phyloP scores from a whole-genome alignment of 257 asterid genomes.

The Orobanche coerulescens region DNA sequence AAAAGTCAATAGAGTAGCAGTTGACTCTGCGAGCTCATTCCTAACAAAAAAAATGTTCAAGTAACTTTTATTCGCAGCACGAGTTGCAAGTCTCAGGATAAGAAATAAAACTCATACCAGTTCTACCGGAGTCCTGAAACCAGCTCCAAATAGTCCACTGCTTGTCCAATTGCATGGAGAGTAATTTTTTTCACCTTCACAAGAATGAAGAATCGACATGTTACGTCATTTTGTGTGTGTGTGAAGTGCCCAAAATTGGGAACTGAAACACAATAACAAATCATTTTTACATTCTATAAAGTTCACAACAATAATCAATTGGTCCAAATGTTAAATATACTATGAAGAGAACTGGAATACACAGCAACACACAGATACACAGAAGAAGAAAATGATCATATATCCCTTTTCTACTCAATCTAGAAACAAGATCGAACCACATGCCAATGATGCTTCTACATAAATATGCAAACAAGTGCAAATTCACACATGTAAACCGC shows the following conservation, averaged over 20 bases:
- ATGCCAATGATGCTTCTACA: too few relatives aligned
- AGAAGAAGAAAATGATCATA: too few relatives aligned
- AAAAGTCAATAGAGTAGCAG: neutral
- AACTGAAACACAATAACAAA: neutral
- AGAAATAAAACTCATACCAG: constrained; percentile 20
- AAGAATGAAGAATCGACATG: constrained; percentile 14
- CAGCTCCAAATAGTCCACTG: constrained; percentile 30
- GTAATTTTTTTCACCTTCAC: constrained; percentile 72
- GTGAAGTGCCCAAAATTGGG: neutral
- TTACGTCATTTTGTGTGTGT: neutral
- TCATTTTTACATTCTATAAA: neutral
- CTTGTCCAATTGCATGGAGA: constrained; percentile 39
- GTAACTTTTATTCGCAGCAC: neutral
- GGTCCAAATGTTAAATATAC: neutral
- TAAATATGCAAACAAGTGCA: too few relatives aligned
- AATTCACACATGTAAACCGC: neutral
- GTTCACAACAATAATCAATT: neutral
- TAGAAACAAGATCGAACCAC: neutral
- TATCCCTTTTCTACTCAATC: neutral
- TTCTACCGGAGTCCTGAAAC: constrained; percentile 18
- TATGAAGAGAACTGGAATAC: neutral
- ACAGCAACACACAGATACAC: too few relatives aligned
- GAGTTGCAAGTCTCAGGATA: neutral
- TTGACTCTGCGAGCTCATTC: neutral
- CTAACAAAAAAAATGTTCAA: too few relatives aligned